Percentiles rank a stretch among this genome's conserved stretches.
Conservation (phyloP, 495 filamentous ascomycete genomes). For the Antarctomyces pellizariae region DNA sequence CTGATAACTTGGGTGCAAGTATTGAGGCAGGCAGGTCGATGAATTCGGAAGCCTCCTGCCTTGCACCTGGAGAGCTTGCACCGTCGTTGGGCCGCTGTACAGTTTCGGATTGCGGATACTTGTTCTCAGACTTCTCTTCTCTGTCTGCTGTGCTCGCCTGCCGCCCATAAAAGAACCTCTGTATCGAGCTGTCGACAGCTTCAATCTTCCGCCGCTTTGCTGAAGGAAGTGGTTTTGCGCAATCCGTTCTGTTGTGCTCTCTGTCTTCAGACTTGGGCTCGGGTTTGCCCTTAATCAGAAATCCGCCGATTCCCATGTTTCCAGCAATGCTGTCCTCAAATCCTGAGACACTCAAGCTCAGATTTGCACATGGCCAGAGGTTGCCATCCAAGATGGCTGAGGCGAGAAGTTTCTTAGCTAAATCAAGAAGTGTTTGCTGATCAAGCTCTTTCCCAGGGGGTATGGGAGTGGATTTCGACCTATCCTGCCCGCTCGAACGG, state of each 20-base stretch:
- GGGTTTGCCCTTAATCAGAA: constrained; percentile 61
- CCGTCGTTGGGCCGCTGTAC: too few species aligned
- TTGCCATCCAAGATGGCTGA: constrained; percentile 56
- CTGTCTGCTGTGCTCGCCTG: too few species aligned
- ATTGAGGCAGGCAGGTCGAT: neutral
- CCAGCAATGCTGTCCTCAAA: constrained; percentile 73
- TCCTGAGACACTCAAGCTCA: constrained; percentile 65
- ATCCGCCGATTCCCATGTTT: constrained; percentile 68
- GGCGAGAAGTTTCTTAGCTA: constrained; percentile 50
- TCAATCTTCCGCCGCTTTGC: constrained; percentile 28
- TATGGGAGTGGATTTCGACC: constrained; percentile 52
- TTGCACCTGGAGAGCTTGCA: too few species aligned
- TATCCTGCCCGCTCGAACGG: constrained; percentile 41
- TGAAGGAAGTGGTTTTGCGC: constrained; percentile 13
- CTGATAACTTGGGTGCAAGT: too few species aligned
- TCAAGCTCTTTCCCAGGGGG: constrained; percentile 49
- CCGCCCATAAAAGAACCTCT: too few species aligned
- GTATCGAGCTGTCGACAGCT: constrained; percentile 27
- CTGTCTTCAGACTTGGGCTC: too few species aligned
- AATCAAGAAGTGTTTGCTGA: constrained; percentile 47
- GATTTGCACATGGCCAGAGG: constrained; percentile 69
- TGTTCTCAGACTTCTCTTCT: too few species aligned
- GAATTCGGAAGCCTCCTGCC: neutral
- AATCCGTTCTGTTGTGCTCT: constrained; percentile 13
- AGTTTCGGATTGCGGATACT: too few species aligned